These are phyloP conservation scores for Metschnikowia similis DNA, from an alignment of 805 yeast genomes.

Conservation along the genomic window DNA sequence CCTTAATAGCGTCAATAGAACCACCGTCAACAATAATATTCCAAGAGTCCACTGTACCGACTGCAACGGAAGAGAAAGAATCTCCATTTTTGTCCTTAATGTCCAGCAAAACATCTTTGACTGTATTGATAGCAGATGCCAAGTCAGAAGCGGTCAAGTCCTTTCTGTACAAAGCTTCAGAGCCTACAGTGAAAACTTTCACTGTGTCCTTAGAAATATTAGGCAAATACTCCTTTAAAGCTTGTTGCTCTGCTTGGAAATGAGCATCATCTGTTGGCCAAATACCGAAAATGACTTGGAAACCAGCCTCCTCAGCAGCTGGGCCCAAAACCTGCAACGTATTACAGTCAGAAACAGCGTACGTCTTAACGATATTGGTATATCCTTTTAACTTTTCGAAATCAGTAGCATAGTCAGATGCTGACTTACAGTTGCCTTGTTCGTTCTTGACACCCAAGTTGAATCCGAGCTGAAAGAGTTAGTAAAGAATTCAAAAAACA, in stretches of 20 bases:
- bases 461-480: slow-evolving; percentile 30
- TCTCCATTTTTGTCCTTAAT: slow-evolving; percentile 79
- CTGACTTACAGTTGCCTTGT: slow-evolving; percentile 70
- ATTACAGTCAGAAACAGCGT: slow-evolving; percentile 93
- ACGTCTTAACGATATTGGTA: slow-evolving; percentile 70
- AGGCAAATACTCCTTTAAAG: slow-evolving; percentile 70
- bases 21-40: slow-evolving; percentile 80
- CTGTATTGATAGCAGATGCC: slow-evolving; percentile 59
- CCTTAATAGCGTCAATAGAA: slow-evolving; percentile 64
- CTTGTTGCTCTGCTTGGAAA: slow-evolving; percentile 67
- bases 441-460: slow-evolving; percentile 81
- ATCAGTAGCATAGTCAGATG: slow-evolving; percentile 67
- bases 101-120: slow-evolving; percentile 55
- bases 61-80: slow-evolving; percentile 65
- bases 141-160: slow-evolving; percentile 75
- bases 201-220: slow-evolving; percentile 62
- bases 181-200: slow-evolving; percentile 82
- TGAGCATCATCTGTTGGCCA: slow-evolving; percentile 92
- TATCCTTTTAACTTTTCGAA: slow-evolving; percentile 54
- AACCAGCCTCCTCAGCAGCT: slow-evolving; percentile 74
- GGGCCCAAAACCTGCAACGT: slow-evolving; percentile 82
- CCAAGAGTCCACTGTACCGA: slow-evolving; percentile 97
- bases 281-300: slow-evolving; percentile 75
- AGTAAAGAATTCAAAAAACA: slow-evolving; percentile 5
- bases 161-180: slow-evolving; percentile 90